Conservation (phyloP, 2,329 filamentous ascomycete species). For the Trichoderma lentiforme region DNA sequence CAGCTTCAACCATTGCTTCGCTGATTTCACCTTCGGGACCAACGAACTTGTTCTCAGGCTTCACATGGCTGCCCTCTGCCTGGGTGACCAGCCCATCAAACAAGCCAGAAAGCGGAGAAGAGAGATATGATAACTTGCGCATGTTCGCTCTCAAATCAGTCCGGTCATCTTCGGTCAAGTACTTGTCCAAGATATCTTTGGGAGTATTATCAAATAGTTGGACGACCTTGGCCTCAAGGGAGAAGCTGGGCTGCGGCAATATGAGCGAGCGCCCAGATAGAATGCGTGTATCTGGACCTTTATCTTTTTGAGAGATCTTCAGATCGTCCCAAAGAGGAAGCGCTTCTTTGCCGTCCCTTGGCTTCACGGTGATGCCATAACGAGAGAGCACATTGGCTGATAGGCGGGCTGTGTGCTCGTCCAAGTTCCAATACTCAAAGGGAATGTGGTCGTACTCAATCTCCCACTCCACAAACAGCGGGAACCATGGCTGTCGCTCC, state of each 20-base stretch:
- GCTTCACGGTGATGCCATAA: neutral
- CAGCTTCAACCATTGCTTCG: neutral
- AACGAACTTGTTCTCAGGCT: neutral
- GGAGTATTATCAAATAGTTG: neutral
- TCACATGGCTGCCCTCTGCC: neutral
- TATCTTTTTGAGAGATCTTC: neutral
- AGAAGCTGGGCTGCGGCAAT: neutral
- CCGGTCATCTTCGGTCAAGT: neutral
- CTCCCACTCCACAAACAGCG: neutral
- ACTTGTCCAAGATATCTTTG: neutral
- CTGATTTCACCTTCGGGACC: neutral
- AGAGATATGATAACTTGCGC: neutral
- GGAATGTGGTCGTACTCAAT: neutral
- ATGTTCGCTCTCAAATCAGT: neutral
- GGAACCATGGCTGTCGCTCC: neutral
- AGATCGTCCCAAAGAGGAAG: neutral
- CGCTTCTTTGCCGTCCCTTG: neutral
- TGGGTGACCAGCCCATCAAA: neutral
- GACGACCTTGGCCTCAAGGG: neutral
- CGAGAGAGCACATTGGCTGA: neutral
- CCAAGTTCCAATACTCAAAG: neutral
- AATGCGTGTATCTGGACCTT: neutral
- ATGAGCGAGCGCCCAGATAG: neutral
- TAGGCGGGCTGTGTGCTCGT: neutral
- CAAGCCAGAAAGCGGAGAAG: neutral